A percentile compares a stretch with the other conserved stretches of the same genome.
These are phyloP conservation scores for Zymoseptoria brevis DNA, from an alignment of 2,329 filamentous ascomycete genomes.

Conservation along the genomic window DNA sequence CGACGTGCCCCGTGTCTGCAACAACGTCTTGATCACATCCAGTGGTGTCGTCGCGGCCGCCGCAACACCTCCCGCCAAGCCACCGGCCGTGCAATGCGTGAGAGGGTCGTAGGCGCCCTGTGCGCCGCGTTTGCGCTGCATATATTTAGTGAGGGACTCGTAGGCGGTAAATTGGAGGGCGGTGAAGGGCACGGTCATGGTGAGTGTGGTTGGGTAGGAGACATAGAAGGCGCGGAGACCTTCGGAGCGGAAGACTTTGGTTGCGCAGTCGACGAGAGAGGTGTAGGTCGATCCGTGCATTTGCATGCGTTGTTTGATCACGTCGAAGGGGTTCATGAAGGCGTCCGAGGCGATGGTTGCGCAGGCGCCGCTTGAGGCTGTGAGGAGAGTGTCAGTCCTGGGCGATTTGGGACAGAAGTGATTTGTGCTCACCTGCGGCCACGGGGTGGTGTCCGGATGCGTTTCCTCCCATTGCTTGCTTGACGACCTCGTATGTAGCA, in stretches of 20 bases:
- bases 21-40: conserved; percentile 95
- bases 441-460: conserved; percentile 83
- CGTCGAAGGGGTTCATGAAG: conserved; percentile 98
- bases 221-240: conserved; percentile 92
- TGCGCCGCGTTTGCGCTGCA: conserved; percentile 54
- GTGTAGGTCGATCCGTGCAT: conserved; percentile 91
- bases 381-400: not conserved
- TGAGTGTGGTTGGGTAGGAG: conserved; percentile 93
- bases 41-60: conserved; percentile 91
- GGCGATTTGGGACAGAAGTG: not conserved
- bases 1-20: conserved; percentile 85
- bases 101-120: conserved; percentile 68
- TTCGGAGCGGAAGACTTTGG: conserved; percentile 77
- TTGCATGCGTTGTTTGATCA: conserved; percentile 99
- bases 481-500: conserved; percentile 93
- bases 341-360: conserved; percentile 97
- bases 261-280: conserved; percentile 78
- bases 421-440: conserved; percentile 62
- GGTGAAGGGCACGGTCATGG: conserved; percentile 97
- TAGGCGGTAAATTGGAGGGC: conserved; percentile 96
- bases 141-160: conserved; percentile 86
- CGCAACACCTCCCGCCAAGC: conserved; percentile 84
- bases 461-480: conserved; percentile 92
- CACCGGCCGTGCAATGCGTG: conserved; percentile 88
- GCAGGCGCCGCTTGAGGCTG: conserved; percentile 85